These are phyloP conservation scores for Leccinum sublutescens DNA, from an alignment of 768 basidiomycete genomes.

Conservation along the genomic window DNA sequence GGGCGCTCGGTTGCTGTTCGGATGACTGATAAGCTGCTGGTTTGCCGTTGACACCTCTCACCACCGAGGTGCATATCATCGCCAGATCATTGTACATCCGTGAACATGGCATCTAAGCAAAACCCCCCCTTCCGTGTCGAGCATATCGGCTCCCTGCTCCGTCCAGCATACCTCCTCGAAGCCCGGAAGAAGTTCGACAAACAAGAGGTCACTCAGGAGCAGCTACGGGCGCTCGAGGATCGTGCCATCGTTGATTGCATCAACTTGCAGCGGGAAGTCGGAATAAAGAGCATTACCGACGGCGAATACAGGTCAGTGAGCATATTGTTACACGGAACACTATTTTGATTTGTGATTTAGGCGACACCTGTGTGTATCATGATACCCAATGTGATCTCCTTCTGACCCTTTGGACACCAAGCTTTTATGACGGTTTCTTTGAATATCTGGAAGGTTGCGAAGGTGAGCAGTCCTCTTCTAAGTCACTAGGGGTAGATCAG, in stretches of 20 bases:
- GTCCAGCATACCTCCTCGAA: slow-evolving; percentile 39
- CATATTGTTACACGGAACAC: slow-evolving; percentile 4
- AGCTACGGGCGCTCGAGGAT: slow-evolving; percentile 38
- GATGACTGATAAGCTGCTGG: background rate
- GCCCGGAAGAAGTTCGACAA: slow-evolving; percentile 36
- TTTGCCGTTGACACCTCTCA: slow-evolving; percentile 2
- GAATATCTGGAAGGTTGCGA: background rate
- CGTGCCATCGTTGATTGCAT: slow-evolving; percentile 37
- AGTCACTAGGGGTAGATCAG: background rate
- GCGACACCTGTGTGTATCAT: background rate
- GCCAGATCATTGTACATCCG: background rate
- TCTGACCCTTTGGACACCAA: background rate
- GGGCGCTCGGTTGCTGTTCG: background rate
- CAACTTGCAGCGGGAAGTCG: slow-evolving; percentile 38
- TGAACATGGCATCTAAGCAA: slow-evolving; percentile 21
- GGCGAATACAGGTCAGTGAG: slow-evolving; percentile 38
- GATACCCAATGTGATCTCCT: background rate
- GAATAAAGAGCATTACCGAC: slow-evolving; percentile 43
- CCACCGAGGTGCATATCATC: background rate
- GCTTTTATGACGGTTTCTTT: background rate
- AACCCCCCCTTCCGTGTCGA: slow-evolving; percentile 45
- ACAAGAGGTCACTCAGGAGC: slow-evolving; percentile 32
- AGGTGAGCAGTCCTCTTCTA: background rate
- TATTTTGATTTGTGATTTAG: background rate
- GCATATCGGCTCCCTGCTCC: slow-evolving; percentile 45